Base-by-base conservation (phyloP, 768 basidiomycete genomes). In the Russula sp. region DNA sequence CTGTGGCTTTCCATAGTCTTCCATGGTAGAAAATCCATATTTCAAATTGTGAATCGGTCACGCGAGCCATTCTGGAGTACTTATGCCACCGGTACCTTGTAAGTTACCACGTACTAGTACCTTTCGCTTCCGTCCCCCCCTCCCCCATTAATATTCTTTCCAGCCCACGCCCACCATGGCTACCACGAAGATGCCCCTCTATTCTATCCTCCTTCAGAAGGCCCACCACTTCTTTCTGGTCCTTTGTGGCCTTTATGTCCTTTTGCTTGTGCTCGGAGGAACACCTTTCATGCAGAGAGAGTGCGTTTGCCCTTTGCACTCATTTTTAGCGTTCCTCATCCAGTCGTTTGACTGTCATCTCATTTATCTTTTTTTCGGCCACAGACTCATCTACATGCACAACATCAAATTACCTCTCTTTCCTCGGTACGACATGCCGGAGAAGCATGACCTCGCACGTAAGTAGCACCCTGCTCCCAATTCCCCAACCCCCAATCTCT, bases 391-490 rank as follows among this genome's bases (percentile, higher is more conserved):
- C 46, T 96, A 87, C 72, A 75, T 92, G 68, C 87, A 96, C 71
- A 80, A 80, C 14, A 56, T 92, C 54, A 82, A 75, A 63, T n/a
- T n/a, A n/a, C n/a, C 69, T 86, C 26, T 92, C 94, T 8, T 78
- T 82, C 61, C 81, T 80, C 66, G 82, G 34, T 93, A 83, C 68
- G 79, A 84, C 61, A 70, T 76, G 9, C 94, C 94, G 1, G 90
- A 92, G 72, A 80, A 74, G 67, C 92, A 92, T 73, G 90, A 92
- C 1, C 77, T 96, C 60, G 87, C 94, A 26, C 92, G 91, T 93
- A 73, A 69, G 84, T 53, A 5, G 4, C 11, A 10, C 2, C 13
- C 28, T 26, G 9, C 32, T 14, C 34, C n/a, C 34, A 36, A 16
- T 8, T 55, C 36, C 14, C 20, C 13, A 26, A 1, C 40, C 56